Evolutionary conservation across 352 stramenopile genomes (phyloP).

Genomic region (Globisporangium emineosum): DNA sequence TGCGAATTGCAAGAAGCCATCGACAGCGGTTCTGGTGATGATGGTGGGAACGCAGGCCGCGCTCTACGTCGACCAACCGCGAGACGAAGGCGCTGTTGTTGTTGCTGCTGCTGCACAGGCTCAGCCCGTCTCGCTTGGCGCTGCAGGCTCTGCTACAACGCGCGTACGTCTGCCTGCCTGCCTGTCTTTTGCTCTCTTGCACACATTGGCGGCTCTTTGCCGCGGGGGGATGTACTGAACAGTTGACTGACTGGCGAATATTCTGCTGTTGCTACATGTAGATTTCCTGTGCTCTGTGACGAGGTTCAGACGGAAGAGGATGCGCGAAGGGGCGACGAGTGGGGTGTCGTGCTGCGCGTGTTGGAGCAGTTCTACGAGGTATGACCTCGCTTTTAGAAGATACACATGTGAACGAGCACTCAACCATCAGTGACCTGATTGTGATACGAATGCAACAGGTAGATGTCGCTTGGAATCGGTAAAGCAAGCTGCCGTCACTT

Average conservation of each 20-base stretch:
- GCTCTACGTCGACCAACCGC: conserved; percentile 20
- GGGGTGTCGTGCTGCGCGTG: conserved; percentile 18
- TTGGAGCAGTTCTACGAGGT: conserved; percentile 65
- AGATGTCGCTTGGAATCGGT: conserved; percentile 25
- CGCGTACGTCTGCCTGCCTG: conserved; percentile 8
- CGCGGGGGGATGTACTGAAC: not conserved
- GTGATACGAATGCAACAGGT: no score
- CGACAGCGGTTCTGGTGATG: not conserved
- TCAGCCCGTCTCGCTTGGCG: conserved; percentile 5
- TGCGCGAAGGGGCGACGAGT: conserved; percentile 13
- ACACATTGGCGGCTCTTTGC: no score
- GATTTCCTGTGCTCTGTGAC: conserved; percentile 27
- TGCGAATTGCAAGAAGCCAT: conserved; percentile 5
- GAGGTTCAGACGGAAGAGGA: conserved; percentile 8
- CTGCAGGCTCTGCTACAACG: conserved; percentile 24
- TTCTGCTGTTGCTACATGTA: conserved; percentile 1
- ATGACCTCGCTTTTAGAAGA: not conserved
- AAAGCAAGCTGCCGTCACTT: conserved; percentile 1
- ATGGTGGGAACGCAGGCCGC: conserved; percentile 8
- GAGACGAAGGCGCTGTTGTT: not conserved
- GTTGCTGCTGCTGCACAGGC: not conserved
- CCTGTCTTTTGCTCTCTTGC: not conserved
- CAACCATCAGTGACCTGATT: not conserved
- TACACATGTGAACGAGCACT: no score
- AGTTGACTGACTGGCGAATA: not conserved